Evolutionary conservation across 2,329 filamentous ascomycete species (phyloP), one percentile per base, ranked within the genome.

Genomic region (Trichoderma gracile): DNA sequence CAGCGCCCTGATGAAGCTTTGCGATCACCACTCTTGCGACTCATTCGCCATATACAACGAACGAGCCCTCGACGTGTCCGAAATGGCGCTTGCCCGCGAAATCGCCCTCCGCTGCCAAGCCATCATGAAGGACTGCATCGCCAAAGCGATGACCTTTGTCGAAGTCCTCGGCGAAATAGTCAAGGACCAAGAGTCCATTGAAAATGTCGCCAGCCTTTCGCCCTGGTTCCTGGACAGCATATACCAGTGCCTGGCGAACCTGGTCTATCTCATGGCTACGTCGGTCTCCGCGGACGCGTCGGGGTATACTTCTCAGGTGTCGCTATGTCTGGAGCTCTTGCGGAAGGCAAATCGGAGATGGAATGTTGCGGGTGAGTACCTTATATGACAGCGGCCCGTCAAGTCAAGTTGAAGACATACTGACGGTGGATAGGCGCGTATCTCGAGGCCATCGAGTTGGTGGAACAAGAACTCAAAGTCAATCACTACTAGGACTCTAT

Each of bases 1-100:
- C 14, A 67, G 66, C 46, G 64, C 64, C 4, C 14, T 67, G n/a
- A 49, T 67, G 43, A 67, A 66, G 42, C 53, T 67, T 2, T 56
- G 42, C 33, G 66, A 66, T 14, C 19, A 66, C 21, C 66, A 67
- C 25, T 60, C 64, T 4, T 67, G 66, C 42, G 64, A 66, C 19
- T 65, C 63, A 15, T 61, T 60, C 23, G 49, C 49, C 25, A 21
- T 53, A 6, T 60, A 65, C 10, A 53, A 60, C 8, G 50, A 47
- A 1, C 43, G 42, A 17, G 30, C 56, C n/a, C 56, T 65, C 2
- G 46, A 47, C 10, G 49, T 65, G 14, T 10, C 49, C 6, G 56
- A 65, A 45, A 49, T 60, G 50, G 42, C 63, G 2, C 27, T 61
- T 2, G 56, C 63, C 25, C 63, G 63, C 6, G 63, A 65, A n/a